These are phyloP conservation scores for Chlorophyllum brunneum DNA, from an alignment of 768 basidiomycete species.

Conservation along the genomic window DNA sequence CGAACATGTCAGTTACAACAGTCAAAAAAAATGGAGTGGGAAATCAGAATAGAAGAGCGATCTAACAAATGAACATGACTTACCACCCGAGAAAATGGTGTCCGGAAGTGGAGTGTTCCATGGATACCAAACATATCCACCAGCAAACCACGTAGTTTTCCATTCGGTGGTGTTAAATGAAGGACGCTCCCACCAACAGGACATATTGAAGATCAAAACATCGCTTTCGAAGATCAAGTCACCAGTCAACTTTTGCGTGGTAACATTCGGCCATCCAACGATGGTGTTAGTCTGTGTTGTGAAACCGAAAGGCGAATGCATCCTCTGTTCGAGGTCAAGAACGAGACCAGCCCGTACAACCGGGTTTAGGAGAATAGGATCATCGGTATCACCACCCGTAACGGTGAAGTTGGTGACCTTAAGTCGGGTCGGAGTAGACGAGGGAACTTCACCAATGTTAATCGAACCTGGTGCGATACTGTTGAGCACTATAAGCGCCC, in stretches of 20 bases:
- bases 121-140: constrained; percentile 1
- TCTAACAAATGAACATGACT: too few species aligned
- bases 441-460: neutral
- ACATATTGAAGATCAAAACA: neutral
- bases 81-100: neutral
- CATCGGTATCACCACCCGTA: neutral
- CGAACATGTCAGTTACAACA: neutral
- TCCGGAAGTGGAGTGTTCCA: neutral
- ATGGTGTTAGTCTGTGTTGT: neutral
- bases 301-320: neutral
- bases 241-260: neutral
- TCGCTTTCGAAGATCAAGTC: neutral
- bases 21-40: too few species aligned
- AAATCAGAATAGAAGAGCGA: too few species aligned
- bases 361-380: neutral
- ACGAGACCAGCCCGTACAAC: neutral
- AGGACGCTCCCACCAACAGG: neutral
- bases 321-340: neutral
- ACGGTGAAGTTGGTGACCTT: constrained; percentile 7
- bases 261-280: neutral
- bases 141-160: constrained; percentile 1
- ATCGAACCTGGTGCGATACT: neutral
- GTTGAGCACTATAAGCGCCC: neutral
- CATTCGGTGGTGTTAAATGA: neutral
- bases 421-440: too few species aligned